Evolutionary conservation across 1,139 yeast species (phyloP), one percentile per base, ranked within the genome.

Genomic region (Zygoascus meyerae): DNA sequence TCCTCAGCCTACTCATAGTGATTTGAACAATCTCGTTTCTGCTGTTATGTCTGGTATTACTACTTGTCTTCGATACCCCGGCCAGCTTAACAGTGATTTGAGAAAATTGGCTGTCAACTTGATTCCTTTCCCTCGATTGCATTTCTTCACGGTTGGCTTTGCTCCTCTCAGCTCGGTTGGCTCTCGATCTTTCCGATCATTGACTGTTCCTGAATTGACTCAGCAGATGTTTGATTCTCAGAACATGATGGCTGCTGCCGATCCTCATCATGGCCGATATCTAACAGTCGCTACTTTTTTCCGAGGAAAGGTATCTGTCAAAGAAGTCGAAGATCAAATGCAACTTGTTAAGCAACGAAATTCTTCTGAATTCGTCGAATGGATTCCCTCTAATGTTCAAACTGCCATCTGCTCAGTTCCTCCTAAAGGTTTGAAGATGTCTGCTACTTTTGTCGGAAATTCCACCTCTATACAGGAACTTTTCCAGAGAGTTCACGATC

Each of bases 381-480:
- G 96, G 96, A 89, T 89, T 70, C 96, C 97, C 64, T 87, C 87
- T 70, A 89, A 89, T 66, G 95, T 89, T 55, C 96, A 89, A 73
- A 85, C 95, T 35, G 92, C 95, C 49, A 87, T 87, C 51, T 86
- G 95, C 70, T 81, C 92, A 15, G 92, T 86, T 54, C 86, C 96
- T 40, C 95, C 96, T 60, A 79, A 77, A 69, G 94, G 77, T 60
- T 74, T 83, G 62, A 90, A 84, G 62, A 85, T 86, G 87, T 74
- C 95, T 50, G 96, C 95, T 45, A 87, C 96, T 14, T 86, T 87
- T 63, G 82, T 87, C 58, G 95, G 95, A 64, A 87, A 87, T 73
- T 83, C 95, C 36, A 87, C 96, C 3, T 85, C 95, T 2, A 86
- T 87, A 63, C 95, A 86, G 71, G 95, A 86, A 67, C 75, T 87